Base-by-base conservation (phyloP, 148 eudicot species). In the Rhododendron kiyosumense region DNA sequence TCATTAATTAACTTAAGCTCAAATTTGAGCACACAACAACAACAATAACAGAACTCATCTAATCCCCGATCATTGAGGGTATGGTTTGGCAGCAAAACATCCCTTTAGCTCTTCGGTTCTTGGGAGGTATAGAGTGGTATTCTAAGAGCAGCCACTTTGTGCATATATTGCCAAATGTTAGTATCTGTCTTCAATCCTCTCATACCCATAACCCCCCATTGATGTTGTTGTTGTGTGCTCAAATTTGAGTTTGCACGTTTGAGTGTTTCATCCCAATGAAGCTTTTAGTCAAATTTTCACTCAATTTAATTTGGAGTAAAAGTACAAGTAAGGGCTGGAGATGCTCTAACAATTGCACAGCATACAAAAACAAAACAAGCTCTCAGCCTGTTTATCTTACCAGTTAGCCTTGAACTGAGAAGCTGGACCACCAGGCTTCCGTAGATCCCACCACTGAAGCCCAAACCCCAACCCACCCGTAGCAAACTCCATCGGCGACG, bases 401-500 rank as follows among this genome's bases (percentile, higher is more conserved):
- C 96, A 94, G 61, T 91, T 86, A 3, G 85, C 91, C 91, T 96
- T 95, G 85, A 96, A 93, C 83, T 89, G 93, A 82, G 94, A 82
- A 61, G 86, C 93, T 13, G 99, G 93, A 13, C 92, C 94, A 32
- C 96, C 98, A 18, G 92, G 88, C 86, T 92, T 94, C 87, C 99
- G 86, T 79, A 85, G 91, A 90, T 96, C 99, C 99, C 99, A 96
- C 99, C 96, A 96, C 84, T 95, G 97, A 67, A 96, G 85, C 48
- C 93, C 83, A 89, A 91, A 94, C 87, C 99, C 99, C 59, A 94
- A 86, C 6, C 96, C 96, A 41, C 99, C 97, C 5, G 97, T 95
- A 12, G 90, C 99, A 88, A 95, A 94, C 93, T 96, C 99, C 65
- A 38, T 48, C 3, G 94, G 91, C 5, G 97, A 94, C 18, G 94